Evolutionary conservation across 345 rosid species (phyloP).

Genomic region (Ceriops decandra): DNA sequence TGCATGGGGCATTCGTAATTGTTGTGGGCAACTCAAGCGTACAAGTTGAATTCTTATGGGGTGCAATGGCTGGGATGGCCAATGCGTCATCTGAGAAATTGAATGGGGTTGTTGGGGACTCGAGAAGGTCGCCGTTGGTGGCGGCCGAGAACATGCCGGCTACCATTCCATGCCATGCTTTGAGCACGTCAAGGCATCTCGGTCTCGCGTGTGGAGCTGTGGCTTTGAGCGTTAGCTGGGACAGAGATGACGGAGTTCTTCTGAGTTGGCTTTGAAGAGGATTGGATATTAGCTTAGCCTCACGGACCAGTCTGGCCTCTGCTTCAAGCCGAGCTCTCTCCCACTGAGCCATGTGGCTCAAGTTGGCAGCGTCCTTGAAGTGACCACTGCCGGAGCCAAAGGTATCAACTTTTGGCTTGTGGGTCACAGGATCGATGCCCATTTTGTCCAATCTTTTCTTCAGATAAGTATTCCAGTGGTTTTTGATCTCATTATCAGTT

Average conservation of each 20-base stretch:
- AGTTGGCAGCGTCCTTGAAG: not conserved
- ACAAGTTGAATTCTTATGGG: not conserved
- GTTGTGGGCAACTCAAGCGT: not conserved
- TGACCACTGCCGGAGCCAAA: slow-evolving; percentile 1
- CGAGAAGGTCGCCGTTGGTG: slow-evolving; percentile 13
- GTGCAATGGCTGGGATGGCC: slow-evolving; percentile 8
- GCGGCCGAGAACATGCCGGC: slow-evolving; percentile 25
- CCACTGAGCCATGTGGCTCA: slow-evolving; percentile 42
- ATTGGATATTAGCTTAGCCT: not conserved
- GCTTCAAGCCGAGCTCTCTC: slow-evolving; percentile 38
- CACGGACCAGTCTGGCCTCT: slow-evolving; percentile 26
- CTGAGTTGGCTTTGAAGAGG: slow-evolving; percentile 13
- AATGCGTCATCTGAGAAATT: slow-evolving; percentile 18
- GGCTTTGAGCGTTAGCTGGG: not conserved
- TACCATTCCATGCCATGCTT: slow-evolving; percentile 39
- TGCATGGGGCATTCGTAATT: not conserved
- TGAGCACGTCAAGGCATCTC: slow-evolving; percentile 46
- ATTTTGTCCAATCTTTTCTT: slow-evolving; percentile 15
- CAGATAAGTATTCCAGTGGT: slow-evolving; percentile 17
- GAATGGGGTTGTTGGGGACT: slow-evolving; percentile 37
- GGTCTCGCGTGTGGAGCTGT: slow-evolving; percentile 15
- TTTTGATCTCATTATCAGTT: slow-evolving; percentile 18
- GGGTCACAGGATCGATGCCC: slow-evolving; percentile 12
- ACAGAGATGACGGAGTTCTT: not conserved
- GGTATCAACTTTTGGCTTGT: slow-evolving; percentile 11